These are phyloP conservation scores for Penicillium digitatum DNA, from an alignment of 2,329 filamentous ascomycete genomes.

Conservation along the genomic window DNA sequence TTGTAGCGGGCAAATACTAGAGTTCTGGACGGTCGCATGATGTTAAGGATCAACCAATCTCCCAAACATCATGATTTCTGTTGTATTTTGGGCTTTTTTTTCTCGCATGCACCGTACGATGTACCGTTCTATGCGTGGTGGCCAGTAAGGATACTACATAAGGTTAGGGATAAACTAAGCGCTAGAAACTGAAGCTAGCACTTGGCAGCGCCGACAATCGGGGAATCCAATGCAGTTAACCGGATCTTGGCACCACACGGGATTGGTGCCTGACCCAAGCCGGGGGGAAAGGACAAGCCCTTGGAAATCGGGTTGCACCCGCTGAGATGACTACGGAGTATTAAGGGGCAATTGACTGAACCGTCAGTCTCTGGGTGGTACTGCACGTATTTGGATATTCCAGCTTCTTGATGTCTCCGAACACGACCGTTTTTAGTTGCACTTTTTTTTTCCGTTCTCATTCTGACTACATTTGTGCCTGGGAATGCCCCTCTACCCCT, in stretches of 20 bases:
- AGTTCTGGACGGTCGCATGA: not conserved
- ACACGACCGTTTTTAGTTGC: not conserved
- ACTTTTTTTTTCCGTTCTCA: not conserved
- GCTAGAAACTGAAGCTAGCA: not conserved
- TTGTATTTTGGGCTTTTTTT: not conserved
- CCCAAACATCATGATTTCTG: not conserved
- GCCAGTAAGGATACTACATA: not conserved
- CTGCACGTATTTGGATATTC: not conserved
- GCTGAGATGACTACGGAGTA: slow-evolving; percentile 1
- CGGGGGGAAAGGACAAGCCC: not conserved
- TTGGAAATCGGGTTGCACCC: not conserved
- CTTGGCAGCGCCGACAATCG: slow-evolving; percentile 3
- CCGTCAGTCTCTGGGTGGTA: not conserved
- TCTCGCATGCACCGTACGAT: not conserved
- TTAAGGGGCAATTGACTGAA: not conserved
- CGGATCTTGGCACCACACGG: slow-evolving; percentile 2
- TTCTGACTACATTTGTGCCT: not conserved
- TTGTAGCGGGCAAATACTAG: not conserved
- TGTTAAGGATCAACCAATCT: not conserved
- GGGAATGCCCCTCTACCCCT: not conserved
- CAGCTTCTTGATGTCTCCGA: not conserved
- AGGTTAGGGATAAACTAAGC: not conserved
- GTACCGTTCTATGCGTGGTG: not conserved
- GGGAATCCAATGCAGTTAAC: slow-evolving; percentile 2
- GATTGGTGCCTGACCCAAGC: slow-evolving; percentile 6